Percentiles rank a stretch among this genome's conserved stretches.
Conservation (phyloP, 73 alveolate species). For the Tetrahymena elliotti region DNA sequence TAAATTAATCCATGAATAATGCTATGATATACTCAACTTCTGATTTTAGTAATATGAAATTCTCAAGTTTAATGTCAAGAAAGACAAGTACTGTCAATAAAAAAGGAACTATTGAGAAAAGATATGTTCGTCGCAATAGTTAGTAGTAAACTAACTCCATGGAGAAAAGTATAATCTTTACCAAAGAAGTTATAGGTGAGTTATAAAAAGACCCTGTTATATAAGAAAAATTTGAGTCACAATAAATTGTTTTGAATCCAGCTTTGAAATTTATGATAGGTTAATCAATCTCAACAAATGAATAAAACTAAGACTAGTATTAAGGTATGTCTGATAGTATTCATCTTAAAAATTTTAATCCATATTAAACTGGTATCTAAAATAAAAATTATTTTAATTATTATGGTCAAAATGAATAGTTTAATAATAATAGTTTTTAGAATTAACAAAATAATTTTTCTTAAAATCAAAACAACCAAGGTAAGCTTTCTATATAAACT, state of each 20-base stretch:
- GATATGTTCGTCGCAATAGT: neutral
- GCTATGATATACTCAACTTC: neutral
- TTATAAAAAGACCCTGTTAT: neutral
- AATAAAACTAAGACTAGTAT: neutral
- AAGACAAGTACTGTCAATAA: neutral
- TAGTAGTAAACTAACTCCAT: neutral
- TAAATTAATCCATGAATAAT: neutral
- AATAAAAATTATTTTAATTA: neutral
- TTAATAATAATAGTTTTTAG: no score
- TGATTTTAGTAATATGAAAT: neutral
- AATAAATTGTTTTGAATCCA: neutral
- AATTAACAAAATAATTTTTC: no score
- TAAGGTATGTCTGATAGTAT: neutral
- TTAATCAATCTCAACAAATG: neutral
- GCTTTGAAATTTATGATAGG: neutral
- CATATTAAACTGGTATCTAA: neutral
- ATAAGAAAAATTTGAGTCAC: neutral
- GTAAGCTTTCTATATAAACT: neutral
- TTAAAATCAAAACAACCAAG: no score
- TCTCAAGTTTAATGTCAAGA: neutral
- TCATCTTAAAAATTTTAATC: neutral
- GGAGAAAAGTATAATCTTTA: neutral
- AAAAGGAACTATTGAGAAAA: neutral
- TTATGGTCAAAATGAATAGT: neutral
- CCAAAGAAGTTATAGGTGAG: neutral